A percentile compares a stretch with the other conserved stretches of the same genome.
phyloP scores from a whole-genome alignment of 1,139 yeast species.

The Keqinozyma sinolaborantium region DNA sequence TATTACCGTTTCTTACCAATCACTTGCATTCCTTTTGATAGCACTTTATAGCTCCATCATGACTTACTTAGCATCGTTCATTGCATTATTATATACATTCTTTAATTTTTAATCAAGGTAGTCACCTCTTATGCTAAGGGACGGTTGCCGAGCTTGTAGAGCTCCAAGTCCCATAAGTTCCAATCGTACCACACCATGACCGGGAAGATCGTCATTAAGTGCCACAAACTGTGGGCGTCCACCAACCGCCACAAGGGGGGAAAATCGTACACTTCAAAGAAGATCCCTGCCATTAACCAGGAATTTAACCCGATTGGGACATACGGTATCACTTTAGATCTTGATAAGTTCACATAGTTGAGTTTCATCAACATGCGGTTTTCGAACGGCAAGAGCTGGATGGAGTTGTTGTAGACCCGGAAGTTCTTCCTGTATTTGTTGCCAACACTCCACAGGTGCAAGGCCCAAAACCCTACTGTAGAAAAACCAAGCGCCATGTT shows the following conservation, averaged over 20 bases:
- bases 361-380: slow-evolving; percentile 33
- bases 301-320: slow-evolving; percentile 34
- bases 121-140: background rate
- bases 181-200: slow-evolving; percentile 45
- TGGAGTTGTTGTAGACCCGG: slow-evolving; percentile 31
- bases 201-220: slow-evolving; percentile 40
- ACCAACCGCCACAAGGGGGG: slow-evolving; percentile 28
- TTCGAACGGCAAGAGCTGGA: slow-evolving; percentile 39
- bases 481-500: slow-evolving; percentile 30
- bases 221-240: slow-evolving; percentile 47
- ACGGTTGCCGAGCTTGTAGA: slow-evolving; percentile 15
- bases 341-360: slow-evolving; percentile 22
- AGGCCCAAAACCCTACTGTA: slow-evolving; percentile 32
- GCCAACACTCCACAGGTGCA: slow-evolving; percentile 24
- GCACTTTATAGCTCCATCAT: no score
- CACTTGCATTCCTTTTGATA: no score
- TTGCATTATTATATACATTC: no score
- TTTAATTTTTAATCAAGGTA: no score
- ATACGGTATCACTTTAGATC: slow-evolving; percentile 28
- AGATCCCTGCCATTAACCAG: slow-evolving; percentile 31
- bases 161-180: slow-evolving; percentile 49
- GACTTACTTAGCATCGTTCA: no score
- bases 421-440: slow-evolving; percentile 17
- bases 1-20: no score
- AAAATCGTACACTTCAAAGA: slow-evolving; percentile 39